Evolutionary conservation across 1,284 basidiomycete genomes (phyloP).

Genomic region (Cutaneotrichosporon sp.): DNA sequence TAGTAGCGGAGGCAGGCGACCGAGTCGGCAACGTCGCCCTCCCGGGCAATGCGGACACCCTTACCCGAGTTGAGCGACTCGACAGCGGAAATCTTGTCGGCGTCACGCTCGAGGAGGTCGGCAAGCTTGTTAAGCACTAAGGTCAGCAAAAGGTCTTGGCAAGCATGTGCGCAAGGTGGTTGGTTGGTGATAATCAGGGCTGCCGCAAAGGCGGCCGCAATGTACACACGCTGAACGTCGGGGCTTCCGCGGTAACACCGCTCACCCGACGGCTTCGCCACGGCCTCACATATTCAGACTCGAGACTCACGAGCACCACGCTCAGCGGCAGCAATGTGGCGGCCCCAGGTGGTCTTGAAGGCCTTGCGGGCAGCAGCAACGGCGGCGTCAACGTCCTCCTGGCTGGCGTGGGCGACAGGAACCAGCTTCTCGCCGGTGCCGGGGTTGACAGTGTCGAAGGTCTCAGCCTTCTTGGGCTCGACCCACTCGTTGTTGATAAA

Average conservation of each 20-base stretch:
- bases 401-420: conserved; percentile 30
- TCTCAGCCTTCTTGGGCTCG: conserved; percentile 23
- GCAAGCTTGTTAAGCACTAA: conserved; percentile 73
- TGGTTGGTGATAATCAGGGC: background rate
- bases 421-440: conserved; percentile 55
- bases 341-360: conserved; percentile 84
- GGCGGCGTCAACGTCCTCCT: conserved; percentile 70
- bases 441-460: conserved; percentile 29
- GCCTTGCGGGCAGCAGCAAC: conserved; percentile 74
- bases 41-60: conserved; percentile 64
- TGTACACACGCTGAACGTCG: background rate
- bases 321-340: conserved; percentile 74
- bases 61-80: conserved; percentile 75
- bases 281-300: background rate
- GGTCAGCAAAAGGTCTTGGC: too few relatives aligned
- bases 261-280: background rate
- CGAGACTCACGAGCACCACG: conserved; percentile 57
- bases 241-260: too few relatives aligned
- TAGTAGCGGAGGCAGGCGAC: conserved; percentile 74
- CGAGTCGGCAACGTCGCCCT: conserved; percentile 70
- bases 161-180: too few relatives aligned
- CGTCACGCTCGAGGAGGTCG: conserved; percentile 82
- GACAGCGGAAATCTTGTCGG: conserved; percentile 63
- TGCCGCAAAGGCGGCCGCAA: background rate
- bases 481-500: conserved; percentile 59